phyloP scores from a whole-genome alignment of 805 yeast species.

The Brettanomyces naardenensis region DNA sequence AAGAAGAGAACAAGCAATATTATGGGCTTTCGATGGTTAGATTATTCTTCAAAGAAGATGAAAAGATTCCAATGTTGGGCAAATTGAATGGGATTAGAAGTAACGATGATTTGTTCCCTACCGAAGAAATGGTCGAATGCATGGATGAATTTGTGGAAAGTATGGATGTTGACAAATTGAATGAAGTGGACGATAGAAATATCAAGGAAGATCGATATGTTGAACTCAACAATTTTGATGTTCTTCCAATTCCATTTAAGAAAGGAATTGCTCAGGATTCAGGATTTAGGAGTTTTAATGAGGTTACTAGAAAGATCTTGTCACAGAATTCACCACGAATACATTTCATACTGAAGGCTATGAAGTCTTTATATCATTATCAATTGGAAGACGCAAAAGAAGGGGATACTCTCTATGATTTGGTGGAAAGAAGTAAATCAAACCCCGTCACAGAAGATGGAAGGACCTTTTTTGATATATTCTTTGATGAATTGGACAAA shows the following conservation, averaged over 20 bases:
- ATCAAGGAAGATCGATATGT: constrained; percentile 10
- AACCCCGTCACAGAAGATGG: neutral
- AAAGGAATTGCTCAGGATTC: constrained; percentile 10
- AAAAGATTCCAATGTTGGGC: constrained; percentile 37
- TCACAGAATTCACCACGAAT: constrained; percentile 15
- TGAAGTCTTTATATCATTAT: constrained; percentile 5
- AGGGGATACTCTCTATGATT: constrained; percentile 8
- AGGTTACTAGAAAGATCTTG: constrained; percentile 12
- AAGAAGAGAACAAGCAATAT: constrained; percentile 8
- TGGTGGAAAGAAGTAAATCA: constrained; percentile 5
- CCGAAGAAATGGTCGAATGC: constrained; percentile 27
- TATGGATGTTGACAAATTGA: constrained; percentile 32
- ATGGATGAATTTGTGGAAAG: constrained; percentile 38
- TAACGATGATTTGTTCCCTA: constrained; percentile 29
- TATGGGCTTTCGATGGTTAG: constrained; percentile 43
- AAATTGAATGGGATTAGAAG: constrained; percentile 35
- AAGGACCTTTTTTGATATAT: constrained; percentile 3
- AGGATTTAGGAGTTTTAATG: constrained; percentile 5
- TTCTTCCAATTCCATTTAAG: constrained; percentile 7
- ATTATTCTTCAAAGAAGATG: constrained; percentile 73
- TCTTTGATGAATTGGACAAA: constrained; percentile 4
- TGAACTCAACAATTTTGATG: constrained; percentile 16
- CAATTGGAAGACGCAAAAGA: constrained; percentile 6
- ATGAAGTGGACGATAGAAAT: constrained; percentile 14
- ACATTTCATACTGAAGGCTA: constrained; percentile 10